Base-by-base conservation (phyloP, 2,329 filamentous ascomycete genomes). In the Diaporthe sp. region DNA sequence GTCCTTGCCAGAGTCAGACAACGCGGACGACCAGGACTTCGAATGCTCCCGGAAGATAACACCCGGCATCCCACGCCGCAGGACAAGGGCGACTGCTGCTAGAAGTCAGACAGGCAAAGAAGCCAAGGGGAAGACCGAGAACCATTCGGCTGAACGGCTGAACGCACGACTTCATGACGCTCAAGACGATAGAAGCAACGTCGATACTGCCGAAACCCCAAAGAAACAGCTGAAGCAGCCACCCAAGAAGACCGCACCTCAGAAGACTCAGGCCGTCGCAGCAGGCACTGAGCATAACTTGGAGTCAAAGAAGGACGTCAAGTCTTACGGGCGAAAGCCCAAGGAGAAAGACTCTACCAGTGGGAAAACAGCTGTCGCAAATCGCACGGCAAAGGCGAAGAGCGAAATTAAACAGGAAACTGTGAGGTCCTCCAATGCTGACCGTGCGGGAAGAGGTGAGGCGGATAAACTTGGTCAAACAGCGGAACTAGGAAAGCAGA, bases 11-110 rank as follows among this genome's bases (percentile, higher is more conserved):
- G 71, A 73, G 17, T 42, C 37, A 4, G 71, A 65, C 8, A 39
- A 65, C 6, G 15, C 7, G 19, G 58, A 55, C 12, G 71, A 73
- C 13, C 46, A 73, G 19, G 71, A 73, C 25, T 73, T 73, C 17
- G 58, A 61, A 37, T 62, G 58, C 19, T 25, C 58, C 13, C 15
- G 12, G 6, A 44, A 37, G 9, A 15, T 55, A 17, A 57, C 25
- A 12, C 57, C 58, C 15, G 6, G 10, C 13, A 72, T 65, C 28
- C 9, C 46, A 4, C n/a, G 61, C 15, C 58, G 58, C 4, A 73
- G 51, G 25, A 65, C 71, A 39, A 65, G 71, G 17, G 71, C 71
- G 8, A 59, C 25, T 19, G 46, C 58, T 12, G 31, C 37, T 44
- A 17, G 46, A 9, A 22, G 28, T 4, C 34, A 42, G 34, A 37